Evolutionary conservation across 768 basidiomycete genomes (phyloP).

Genomic region (Xanthoconium purpureum): DNA sequence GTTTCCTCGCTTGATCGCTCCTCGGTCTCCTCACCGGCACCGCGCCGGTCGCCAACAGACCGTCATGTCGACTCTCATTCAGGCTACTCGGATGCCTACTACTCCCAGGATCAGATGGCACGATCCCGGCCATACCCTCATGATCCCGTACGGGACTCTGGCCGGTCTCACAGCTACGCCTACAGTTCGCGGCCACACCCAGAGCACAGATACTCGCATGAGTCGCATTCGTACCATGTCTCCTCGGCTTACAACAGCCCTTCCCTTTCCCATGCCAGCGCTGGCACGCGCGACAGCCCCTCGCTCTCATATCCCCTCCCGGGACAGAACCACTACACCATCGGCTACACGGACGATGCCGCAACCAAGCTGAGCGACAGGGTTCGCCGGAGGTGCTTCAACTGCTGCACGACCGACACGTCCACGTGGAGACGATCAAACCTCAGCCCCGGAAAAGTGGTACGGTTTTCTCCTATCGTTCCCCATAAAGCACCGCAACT

Average conservation of each 20-base stretch:
- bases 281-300: constrained; percentile 23
- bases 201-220: constrained; percentile 34
- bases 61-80: constrained; percentile 29
- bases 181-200: constrained; percentile 26
- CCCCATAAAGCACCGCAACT: constrained; percentile 4
- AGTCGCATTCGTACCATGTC: constrained; percentile 31
- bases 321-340: constrained; percentile 36
- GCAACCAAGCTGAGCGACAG: constrained; percentile 77
- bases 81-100: constrained; percentile 37
- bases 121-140: constrained; percentile 33
- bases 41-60: constrained; percentile 41
- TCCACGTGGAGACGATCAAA: constrained; percentile 78
- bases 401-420: constrained; percentile 82
- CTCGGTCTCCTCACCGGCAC: constrained; percentile 56
- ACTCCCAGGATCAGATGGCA: constrained; percentile 35
- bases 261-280: constrained; percentile 23
- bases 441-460: constrained; percentile 78
- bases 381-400: constrained; percentile 75
- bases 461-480: constrained; percentile 23
- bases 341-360: constrained; percentile 71
- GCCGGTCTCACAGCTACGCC: constrained; percentile 36
- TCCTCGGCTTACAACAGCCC: constrained; percentile 28
- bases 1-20: constrained; percentile 60
- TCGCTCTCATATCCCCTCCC: constrained; percentile 37
- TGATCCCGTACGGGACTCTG: constrained; percentile 32